Evolutionary conservation across 352 stramenopile genomes (phyloP), one percentile per base, ranked within the genome.

Genomic region (Pythium dissimile): DNA sequence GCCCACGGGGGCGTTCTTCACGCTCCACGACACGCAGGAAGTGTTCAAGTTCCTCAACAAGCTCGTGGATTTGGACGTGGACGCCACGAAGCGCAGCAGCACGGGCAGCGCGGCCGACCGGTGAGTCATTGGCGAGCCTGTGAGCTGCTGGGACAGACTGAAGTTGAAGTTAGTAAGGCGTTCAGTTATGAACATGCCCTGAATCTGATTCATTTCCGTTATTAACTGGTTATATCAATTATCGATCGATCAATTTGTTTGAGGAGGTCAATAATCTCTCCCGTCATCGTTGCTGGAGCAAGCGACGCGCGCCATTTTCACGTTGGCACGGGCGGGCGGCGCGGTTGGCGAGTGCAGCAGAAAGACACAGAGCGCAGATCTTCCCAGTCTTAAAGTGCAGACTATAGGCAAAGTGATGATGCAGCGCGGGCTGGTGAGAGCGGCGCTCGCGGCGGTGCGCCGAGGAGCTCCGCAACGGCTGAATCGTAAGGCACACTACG

Each of bases 31-130:
- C 59, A 89, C 81, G 24, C 75, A 74, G 28, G 68, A 94, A 43
- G 84, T 94, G 23, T 73, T 73, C 38, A 58, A 85, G 48, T 92
- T 94, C 62, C 70, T 94, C 20, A 83, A 90, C 61, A 71, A 69
- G 27, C 69, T 94, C 45, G 70, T 86, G 23, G 57, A 74, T 78
- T 69, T 56, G 13, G 49, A 67, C 32, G 31, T n/a, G 0, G 57
- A 64, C 26, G 57, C 49, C n/a, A 64, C 57, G 38, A 37, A 64
- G 38, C 56, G 31, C 16, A 64, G 56, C 39, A 57, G 56, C 32
- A 58, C 56, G 4, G 63, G 54, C 24, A 51, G 15, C 62, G 39
- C 24, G 34, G 12, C 45, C 11, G 54, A 51, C 20, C 47, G 47
- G 41, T 64, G 50, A 31, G 38, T 52, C 31, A 27, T 39, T n/a